A percentile compares a stretch with the other conserved stretches of the same genome.
phyloP scores from a whole-genome alignment of 2,329 filamentous ascomycete genomes.

The Dichotomopilus funicola region DNA sequence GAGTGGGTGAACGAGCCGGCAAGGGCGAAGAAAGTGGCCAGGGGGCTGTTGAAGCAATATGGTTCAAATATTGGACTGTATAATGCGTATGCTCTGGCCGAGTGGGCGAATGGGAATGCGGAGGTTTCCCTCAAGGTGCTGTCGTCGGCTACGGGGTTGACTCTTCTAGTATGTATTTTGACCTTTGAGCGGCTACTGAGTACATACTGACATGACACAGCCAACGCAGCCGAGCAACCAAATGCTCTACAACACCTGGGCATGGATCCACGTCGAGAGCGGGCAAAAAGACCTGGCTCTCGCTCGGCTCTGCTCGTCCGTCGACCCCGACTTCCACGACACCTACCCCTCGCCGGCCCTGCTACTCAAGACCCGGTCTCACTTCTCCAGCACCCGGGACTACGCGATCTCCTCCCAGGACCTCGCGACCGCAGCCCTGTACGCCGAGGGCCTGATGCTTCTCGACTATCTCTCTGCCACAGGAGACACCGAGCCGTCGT shows the following conservation, averaged over 20 bases:
- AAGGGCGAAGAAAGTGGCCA: conserved; percentile 63
- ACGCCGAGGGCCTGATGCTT: conserved; percentile 57
- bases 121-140: conserved; percentile 60
- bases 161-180: conserved; percentile 33
- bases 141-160: conserved; percentile 49
- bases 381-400: conserved; percentile 48
- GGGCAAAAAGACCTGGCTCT: conserved; percentile 32
- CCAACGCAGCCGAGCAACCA: conserved; percentile 57
- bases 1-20: conserved; percentile 49
- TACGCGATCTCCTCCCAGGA: conserved; percentile 48
- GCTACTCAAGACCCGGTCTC: conserved; percentile 48
- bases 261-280: conserved; percentile 58
- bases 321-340: conserved; percentile 23
- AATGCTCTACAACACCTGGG: conserved; percentile 55
- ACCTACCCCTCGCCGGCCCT: conserved; percentile 30
- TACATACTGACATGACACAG: conserved; percentile 27
- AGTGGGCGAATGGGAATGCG: conserved; percentile 51
- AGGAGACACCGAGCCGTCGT: conserved; percentile 36
- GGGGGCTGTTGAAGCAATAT: conserved; percentile 62
- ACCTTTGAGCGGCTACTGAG: not conserved
- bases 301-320: conserved; percentile 35
- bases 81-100: conserved; percentile 70
- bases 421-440: conserved; percentile 43
- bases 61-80: conserved; percentile 63
- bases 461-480: conserved; percentile 56